Conservation (phyloP, 1,284 basidiomycete species). For the Xanthoconium separans region DNA sequence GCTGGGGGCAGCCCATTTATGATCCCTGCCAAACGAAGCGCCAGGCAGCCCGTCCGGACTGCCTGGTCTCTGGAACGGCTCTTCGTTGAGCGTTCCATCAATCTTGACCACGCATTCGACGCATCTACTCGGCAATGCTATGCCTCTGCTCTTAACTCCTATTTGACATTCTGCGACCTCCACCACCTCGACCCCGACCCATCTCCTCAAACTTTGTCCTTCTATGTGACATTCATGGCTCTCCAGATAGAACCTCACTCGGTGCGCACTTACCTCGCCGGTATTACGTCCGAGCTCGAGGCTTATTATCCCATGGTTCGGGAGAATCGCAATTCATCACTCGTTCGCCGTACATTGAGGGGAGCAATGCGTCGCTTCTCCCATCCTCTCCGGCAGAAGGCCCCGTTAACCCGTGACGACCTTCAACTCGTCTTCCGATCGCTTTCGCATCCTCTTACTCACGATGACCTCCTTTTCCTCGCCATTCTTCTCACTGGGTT, state of each 20-base stretch:
- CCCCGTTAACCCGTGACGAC: neutral
- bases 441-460: neutral
- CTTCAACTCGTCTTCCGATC: too few relatives aligned
- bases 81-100: neutral
- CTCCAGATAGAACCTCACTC: neutral
- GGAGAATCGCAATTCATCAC: neutral
- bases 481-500: neutral
- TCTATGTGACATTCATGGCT: neutral
- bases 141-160: neutral
- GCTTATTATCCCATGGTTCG: neutral
- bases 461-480: neutral
- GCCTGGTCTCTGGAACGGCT: neutral
- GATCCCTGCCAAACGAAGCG: neutral
- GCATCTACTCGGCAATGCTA: neutral
- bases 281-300: neutral
- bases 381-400: neutral
- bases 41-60: neutral
- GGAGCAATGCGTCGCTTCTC: neutral
- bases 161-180: neutral
- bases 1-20: neutral
- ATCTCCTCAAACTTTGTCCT: neutral
- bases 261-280: neutral
- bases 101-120: neutral
- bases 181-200: neutral
- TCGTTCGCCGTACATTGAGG: neutral